These are phyloP conservation scores for Vitis labrusca DNA, from an alignment of 164 flowering plant genomes.

Conservation along the genomic window DNA sequence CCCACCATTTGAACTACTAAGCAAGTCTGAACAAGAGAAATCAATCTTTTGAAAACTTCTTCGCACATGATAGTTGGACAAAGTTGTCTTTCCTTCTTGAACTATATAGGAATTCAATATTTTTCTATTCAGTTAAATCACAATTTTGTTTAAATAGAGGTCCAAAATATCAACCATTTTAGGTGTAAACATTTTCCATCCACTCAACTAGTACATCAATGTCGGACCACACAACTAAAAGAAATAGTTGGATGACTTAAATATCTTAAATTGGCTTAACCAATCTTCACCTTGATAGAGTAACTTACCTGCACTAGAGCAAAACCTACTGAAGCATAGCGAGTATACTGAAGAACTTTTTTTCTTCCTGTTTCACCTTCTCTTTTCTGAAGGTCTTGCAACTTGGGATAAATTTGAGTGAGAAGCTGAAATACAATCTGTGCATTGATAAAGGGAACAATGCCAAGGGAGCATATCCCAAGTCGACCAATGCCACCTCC, in stretches of 20 bases:
- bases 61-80: background rate
- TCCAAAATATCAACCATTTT: too few species aligned
- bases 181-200: too few species aligned
- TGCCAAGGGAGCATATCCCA: slow-evolving; percentile 97
- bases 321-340: slow-evolving; percentile 98
- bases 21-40: background rate
- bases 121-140: background rate
- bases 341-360: slow-evolving; percentile 92
- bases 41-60: background rate
- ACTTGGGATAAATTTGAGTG: slow-evolving; percentile 86
- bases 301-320: slow-evolving; percentile 85
- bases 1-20: too few species aligned
- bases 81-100: background rate
- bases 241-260: background rate
- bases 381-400: slow-evolving; percentile 98
- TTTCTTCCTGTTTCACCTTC: slow-evolving; percentile 99
- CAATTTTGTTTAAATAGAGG: too few species aligned
- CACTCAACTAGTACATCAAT: too few species aligned
- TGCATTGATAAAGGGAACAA: slow-evolving; percentile 98
- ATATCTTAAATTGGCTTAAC: background rate
- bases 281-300: background rate
- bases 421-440: slow-evolving; percentile 97
- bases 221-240: background rate
- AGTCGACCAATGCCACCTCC: slow-evolving; percentile 99
- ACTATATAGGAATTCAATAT: background rate